Evolutionary conservation across 257 asterid genomes (phyloP).

Genomic region (Nicotiana noctiflora): DNA sequence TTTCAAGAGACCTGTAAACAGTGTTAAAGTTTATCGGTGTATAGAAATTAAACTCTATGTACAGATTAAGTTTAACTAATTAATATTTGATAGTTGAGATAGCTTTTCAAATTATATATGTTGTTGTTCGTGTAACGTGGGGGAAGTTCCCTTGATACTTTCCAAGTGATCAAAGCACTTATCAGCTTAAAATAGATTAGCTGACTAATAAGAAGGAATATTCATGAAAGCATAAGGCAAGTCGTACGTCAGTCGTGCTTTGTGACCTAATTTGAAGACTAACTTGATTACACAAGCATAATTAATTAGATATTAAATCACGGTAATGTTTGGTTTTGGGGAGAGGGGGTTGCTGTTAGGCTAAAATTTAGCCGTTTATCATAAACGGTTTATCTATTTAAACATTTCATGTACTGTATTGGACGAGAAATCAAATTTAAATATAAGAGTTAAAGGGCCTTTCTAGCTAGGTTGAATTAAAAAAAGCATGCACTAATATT

Average conservation of each 20-base stretch:
- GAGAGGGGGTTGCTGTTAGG: neutral
- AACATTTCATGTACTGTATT: neutral
- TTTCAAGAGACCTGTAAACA: too few relatives aligned
- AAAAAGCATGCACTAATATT: conserved; percentile 35
- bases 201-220: conserved; percentile 7
- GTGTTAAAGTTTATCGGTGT: too few relatives aligned
- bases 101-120: conserved; percentile 13
- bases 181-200: conserved; percentile 10
- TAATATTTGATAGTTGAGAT: conserved; percentile 17
- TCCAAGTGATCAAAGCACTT: conserved; percentile 16
- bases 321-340: neutral
- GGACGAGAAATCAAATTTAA: neutral
- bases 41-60: neutral
- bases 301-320: conserved; percentile 11
- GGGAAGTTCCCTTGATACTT: conserved; percentile 4
- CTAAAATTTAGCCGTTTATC: neutral
- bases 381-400: neutral
- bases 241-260: conserved; percentile 15
- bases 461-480: conserved; percentile 14
- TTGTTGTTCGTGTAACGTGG: neutral
- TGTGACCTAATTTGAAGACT: conserved; percentile 45
- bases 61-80: neutral
- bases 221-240: conserved; percentile 1
- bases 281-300: conserved; percentile 14
- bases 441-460: neutral